phyloP scores from a whole-genome alignment of 768 basidiomycete genomes.

The Boletus rubescentipes region DNA sequence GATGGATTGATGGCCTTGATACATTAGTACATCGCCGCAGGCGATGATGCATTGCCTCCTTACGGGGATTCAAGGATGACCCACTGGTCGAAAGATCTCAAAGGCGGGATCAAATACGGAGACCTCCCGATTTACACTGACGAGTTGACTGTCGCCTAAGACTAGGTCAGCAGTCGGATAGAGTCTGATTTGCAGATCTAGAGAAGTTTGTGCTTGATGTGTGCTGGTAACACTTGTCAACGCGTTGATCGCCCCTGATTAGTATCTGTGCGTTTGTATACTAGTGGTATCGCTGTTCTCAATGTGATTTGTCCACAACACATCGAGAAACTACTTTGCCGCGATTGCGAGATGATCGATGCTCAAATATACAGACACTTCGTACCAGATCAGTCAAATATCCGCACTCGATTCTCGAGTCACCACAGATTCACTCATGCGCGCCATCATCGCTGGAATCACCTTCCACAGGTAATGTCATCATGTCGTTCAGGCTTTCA shows the following conservation, averaged over 20 bases:
- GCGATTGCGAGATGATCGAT: not conserved
- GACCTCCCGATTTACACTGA: constrained; percentile 45
- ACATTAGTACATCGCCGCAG: constrained; percentile 40
- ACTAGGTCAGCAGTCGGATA: constrained; percentile 3
- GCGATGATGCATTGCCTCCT: constrained; percentile 35
- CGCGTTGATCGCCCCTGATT: constrained; percentile 20
- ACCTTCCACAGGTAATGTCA: constrained; percentile 48
- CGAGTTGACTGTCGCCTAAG: constrained; percentile 20
- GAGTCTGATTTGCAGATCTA: constrained; percentile 1
- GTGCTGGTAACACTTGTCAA: constrained; percentile 10
- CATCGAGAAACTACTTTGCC: not conserved
- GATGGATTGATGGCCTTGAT: not conserved
- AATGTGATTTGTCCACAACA: not conserved
- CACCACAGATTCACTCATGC: constrained; percentile 3
- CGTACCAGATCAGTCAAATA: constrained; percentile 6
- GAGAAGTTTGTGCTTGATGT: not conserved
- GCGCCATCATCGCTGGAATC: constrained; percentile 10
- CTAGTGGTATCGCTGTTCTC: not conserved
- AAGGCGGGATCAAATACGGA: constrained; percentile 32
- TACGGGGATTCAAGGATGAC: constrained; percentile 27
- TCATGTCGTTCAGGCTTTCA: constrained; percentile 67
- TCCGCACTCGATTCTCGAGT: not conserved
- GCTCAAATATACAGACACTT: not conserved
- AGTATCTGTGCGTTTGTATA: not conserved
- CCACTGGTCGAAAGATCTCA: constrained; percentile 27